Evolutionary conservation across 2,329 filamentous ascomycete genomes (phyloP).

Genomic region (Hortaea werneckii): DNA sequence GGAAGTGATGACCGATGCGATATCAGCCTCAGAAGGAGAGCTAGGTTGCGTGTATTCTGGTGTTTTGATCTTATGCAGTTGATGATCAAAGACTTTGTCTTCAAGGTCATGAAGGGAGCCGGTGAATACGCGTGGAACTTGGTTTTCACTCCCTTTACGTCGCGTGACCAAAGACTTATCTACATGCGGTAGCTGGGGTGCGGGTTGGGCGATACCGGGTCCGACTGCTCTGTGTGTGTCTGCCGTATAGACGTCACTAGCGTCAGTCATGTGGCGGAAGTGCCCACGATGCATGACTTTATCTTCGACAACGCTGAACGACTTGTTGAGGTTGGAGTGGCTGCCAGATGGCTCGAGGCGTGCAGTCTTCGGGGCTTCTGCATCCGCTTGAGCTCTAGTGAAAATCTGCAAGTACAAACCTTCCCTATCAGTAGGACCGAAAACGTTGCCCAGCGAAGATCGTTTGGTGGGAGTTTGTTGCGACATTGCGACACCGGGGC

Average conservation of each 20-base stretch:
- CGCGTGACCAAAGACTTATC: not conserved
- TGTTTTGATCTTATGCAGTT: conserved; percentile 8
- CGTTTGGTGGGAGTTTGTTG: not conserved
- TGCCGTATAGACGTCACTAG: conserved; percentile 8
- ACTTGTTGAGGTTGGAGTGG: conserved; percentile 6
- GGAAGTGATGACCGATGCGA: not conserved
- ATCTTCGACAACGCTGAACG: conserved; percentile 14
- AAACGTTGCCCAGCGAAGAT: not conserved
- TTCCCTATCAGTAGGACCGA: not conserved
- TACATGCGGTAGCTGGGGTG: not conserved
- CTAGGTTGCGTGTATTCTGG: conserved; percentile 3
- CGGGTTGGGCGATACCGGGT: not conserved
- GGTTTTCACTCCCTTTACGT: conserved; percentile 1
- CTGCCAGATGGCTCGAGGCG: not conserved
- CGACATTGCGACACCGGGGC: not conserved
- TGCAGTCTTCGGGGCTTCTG: not conserved
- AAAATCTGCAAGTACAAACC: not conserved
- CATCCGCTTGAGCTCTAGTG: not conserved
- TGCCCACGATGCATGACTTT: conserved; percentile 8
- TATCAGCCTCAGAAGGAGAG: not conserved
- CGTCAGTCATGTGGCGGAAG: conserved; percentile 7
- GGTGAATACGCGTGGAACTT: conserved; percentile 17
- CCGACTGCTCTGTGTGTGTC: not conserved
- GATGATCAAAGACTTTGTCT: conserved; percentile 7
- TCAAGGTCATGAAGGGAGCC: conserved; percentile 18